A percentile compares a stretch with the other conserved stretches of the same genome.
Conservation (phyloP, 2,329 filamentous ascomycete species). For the Paecilomyces niveus region DNA sequence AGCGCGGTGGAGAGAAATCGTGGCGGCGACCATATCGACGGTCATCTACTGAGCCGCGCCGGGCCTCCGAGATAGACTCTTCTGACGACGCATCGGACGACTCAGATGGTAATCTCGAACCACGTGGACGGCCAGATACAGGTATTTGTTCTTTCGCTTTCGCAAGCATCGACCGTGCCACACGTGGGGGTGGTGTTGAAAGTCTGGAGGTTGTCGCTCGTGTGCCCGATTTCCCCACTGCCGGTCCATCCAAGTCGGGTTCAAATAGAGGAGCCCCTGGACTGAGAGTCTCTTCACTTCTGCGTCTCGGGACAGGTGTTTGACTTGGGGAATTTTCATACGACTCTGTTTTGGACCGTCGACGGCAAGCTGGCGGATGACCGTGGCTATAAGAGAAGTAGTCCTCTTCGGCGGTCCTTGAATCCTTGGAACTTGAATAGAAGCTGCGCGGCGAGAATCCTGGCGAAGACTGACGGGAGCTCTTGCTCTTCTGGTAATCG, state of each 20-base stretch:
- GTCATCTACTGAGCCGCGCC: slow-evolving; percentile 7
- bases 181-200: background rate
- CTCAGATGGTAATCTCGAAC: background rate
- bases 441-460: slow-evolving; percentile 19
- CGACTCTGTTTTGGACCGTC: background rate
- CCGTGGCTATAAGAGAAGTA: slow-evolving; percentile 13
- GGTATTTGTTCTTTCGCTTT: background rate
- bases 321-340: background rate
- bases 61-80: slow-evolving; percentile 11
- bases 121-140: background rate
- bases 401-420: slow-evolving; percentile 17
- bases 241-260: background rate
- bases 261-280: background rate
- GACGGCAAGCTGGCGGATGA: slow-evolving; percentile 5
- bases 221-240: background rate
- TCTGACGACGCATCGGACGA: slow-evolving; percentile 23
- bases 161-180: background rate
- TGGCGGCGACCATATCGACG: slow-evolving; percentile 9
- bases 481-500: slow-evolving; percentile 45
- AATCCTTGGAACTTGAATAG: slow-evolving; percentile 26
- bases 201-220: background rate
- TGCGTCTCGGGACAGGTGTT: background rate
- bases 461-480: slow-evolving; percentile 25
- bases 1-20: slow-evolving; percentile 20
- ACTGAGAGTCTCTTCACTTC: background rate